A percentile compares a stretch with the other conserved stretches of the same genome.
Conservation (phyloP, 1,139 yeast genomes). For the Barnettozyma hawaiiensis region DNA sequence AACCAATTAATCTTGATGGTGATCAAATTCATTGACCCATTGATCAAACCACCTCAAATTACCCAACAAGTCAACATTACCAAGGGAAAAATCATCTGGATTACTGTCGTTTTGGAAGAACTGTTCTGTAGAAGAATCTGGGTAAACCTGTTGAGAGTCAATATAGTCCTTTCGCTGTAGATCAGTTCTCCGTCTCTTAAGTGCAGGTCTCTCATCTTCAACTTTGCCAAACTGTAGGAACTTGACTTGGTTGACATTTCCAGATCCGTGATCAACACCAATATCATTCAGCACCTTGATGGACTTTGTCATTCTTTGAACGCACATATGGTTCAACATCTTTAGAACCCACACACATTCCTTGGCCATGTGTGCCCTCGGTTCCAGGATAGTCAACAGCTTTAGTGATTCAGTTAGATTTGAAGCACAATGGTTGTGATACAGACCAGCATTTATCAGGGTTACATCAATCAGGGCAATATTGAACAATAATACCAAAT, state of each 20-base stretch:
- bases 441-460: slow-evolving; percentile 39
- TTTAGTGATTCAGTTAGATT: slow-evolving; percentile 25
- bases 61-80: slow-evolving; percentile 30
- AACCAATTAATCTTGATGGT: slow-evolving; percentile 1
- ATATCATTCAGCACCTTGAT: slow-evolving; percentile 33
- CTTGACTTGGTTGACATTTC: slow-evolving; percentile 44
- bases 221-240: slow-evolving; percentile 44
- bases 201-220: slow-evolving; percentile 15
- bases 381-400: slow-evolving; percentile 22
- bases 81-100: slow-evolving; percentile 1
- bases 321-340: slow-evolving; percentile 47
- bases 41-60: slow-evolving; percentile 56
- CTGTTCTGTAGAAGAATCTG: background rate
- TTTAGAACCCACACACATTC: slow-evolving; percentile 64
- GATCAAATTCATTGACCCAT: slow-evolving; percentile 18
- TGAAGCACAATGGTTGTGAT: slow-evolving; percentile 18
- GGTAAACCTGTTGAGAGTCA: background rate
- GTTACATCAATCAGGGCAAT: slow-evolving; percentile 43
- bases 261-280: slow-evolving; percentile 56
- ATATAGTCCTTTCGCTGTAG: background rate
- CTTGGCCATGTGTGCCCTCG: slow-evolving; percentile 43
- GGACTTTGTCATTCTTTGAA: slow-evolving; percentile 42
- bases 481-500: slow-evolving; percentile 41
- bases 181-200: background rate
- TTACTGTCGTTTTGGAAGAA: slow-evolving; percentile 3